Evolutionary conservation across 257 asterid species (phyloP).

Genomic region (Przewalskia tangutica): DNA sequence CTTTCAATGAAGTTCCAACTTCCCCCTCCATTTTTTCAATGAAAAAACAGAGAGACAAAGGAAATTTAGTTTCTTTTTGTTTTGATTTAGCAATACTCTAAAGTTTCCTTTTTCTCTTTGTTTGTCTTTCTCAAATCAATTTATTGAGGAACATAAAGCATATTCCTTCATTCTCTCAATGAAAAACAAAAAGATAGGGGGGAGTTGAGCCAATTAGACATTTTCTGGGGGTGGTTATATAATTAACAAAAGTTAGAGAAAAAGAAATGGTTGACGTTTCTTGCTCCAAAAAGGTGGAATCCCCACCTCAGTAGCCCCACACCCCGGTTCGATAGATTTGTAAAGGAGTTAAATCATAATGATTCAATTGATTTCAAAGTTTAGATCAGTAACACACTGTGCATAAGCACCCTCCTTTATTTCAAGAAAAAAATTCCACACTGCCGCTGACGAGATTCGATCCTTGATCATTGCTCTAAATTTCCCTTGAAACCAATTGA

Average conservation of each 20-base stretch:
- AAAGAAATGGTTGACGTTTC: background rate
- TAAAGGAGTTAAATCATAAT: no score
- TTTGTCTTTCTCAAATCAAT: background rate
- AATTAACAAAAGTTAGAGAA: background rate
- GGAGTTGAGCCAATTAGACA: background rate
- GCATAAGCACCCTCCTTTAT: no score
- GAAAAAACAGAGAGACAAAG: background rate
- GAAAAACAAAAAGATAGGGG: constrained; percentile 9
- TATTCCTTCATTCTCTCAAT: constrained; percentile 26
- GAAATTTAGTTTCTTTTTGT: constrained; percentile 9
- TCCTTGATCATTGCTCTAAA: no score
- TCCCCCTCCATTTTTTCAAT: constrained; percentile 21
- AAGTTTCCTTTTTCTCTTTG: background rate
- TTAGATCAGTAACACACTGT: no score
- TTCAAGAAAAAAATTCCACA: no score
- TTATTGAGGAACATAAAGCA: constrained; percentile 15
- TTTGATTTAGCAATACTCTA: constrained; percentile 26
- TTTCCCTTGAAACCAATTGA: no score
- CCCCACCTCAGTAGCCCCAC: no score
- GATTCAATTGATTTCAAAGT: no score
- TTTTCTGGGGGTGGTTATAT: background rate
- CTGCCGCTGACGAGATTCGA: no score
- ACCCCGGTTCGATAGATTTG: no score
- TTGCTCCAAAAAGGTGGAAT: no score
- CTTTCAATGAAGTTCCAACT: constrained; percentile 1